These are phyloP conservation scores for Pseudoperonospora humuli DNA, from an alignment of 352 stramenopile species.

Conservation along the genomic window DNA sequence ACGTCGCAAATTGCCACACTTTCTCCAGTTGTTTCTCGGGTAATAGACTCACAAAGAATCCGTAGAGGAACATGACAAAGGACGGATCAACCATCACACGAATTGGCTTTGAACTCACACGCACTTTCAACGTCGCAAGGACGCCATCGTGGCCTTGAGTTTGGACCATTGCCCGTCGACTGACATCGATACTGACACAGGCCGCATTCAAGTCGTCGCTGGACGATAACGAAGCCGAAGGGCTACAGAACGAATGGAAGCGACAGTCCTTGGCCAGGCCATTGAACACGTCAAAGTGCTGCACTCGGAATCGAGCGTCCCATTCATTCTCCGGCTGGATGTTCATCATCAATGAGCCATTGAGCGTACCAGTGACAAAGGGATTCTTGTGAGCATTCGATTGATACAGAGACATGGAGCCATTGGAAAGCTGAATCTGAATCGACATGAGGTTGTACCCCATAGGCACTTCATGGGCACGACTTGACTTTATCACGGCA, in stretches of 20 bases:
- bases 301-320: constrained; percentile 48
- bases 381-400: constrained; percentile 29
- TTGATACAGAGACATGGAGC: constrained; percentile 47
- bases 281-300: constrained; percentile 67
- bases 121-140: constrained; percentile 28
- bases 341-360: constrained; percentile 49
- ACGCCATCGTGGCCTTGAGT: constrained; percentile 11
- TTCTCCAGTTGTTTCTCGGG: constrained; percentile 63
- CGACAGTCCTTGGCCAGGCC: constrained; percentile 28
- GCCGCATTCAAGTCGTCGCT: constrained; percentile 13
- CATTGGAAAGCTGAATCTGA: constrained; percentile 52
- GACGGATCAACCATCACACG: constrained; percentile 62
- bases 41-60: constrained; percentile 64
- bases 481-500: constrained; percentile 43
- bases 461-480: constrained; percentile 32
- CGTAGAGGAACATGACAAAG: constrained; percentile 58
- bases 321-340: constrained; percentile 62
- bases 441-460: constrained; percentile 66
- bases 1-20: constrained; percentile 76
- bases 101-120: constrained; percentile 50
- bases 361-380: constrained; percentile 40
- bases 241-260: constrained; percentile 59
- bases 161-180: constrained; percentile 16
- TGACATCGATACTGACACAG: constrained; percentile 48
- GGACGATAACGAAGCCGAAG: constrained; percentile 14